phyloP scores from a whole-genome alignment of 257 asterid genomes.

The Fraxinus anomala region DNA sequence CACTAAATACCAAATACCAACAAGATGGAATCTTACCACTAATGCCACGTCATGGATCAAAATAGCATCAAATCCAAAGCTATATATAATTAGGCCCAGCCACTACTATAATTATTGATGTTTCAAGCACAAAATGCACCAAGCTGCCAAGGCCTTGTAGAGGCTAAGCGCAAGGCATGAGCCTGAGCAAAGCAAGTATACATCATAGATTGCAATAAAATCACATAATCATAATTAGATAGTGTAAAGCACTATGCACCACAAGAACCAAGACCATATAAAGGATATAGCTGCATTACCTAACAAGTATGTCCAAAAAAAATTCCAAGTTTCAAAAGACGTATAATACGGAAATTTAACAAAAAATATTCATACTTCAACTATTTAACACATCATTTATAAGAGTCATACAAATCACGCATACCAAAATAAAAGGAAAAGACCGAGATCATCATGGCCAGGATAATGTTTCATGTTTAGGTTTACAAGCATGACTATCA shows the following conservation, averaged over 20 bases:
- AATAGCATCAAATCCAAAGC: background rate
- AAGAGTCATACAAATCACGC: background rate
- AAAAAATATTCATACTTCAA: background rate
- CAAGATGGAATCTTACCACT: background rate
- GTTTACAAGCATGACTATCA: background rate
- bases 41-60: constrained; percentile 1
- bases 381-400: background rate
- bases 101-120: background rate
- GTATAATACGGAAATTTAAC: background rate
- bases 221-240: no score
- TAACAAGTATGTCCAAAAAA: background rate
- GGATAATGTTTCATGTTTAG: background rate
- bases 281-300: background rate
- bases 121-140: background rate
- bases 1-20: background rate
- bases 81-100: background rate
- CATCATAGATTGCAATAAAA: background rate
- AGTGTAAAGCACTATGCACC: no score
- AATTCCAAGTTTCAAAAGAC: background rate
- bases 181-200: background rate
- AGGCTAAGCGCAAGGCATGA: background rate
- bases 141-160: background rate
- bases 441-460: background rate
- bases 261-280: background rate
- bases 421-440: background rate